A percentile compares a stretch with the other conserved stretches of the same genome.
phyloP scores from a whole-genome alignment of 1,284 basidiomycete species.

The Fomitopsis pinicola region DNA sequence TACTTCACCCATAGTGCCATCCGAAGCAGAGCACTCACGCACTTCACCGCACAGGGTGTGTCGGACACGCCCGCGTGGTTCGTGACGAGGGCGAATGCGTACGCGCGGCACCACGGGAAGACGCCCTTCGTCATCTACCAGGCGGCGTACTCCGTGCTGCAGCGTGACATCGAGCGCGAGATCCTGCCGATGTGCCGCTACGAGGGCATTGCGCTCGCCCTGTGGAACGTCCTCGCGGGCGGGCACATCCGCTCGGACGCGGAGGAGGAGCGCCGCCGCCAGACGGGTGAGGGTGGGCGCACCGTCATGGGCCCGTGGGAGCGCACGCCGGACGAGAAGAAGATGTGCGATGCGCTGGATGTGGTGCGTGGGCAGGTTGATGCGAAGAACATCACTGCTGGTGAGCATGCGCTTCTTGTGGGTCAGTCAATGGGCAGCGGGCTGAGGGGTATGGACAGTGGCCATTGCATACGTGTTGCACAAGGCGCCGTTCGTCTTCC shows the following conservation, averaged over 20 bases:
- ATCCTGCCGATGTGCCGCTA: constrained; percentile 48
- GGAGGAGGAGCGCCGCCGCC: constrained; percentile 35
- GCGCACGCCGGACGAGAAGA: constrained; percentile 34
- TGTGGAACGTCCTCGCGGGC: constrained; percentile 45
- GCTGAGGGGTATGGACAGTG: constrained; percentile 18
- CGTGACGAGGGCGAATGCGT: constrained; percentile 48
- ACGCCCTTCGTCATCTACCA: constrained; percentile 57
- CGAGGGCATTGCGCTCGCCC: constrained; percentile 38
- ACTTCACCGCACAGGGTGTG: constrained; percentile 21
- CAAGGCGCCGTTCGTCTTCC: constrained; percentile 7
- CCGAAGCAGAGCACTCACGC: neutral
- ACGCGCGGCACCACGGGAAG: constrained; percentile 42
- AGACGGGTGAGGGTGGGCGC: constrained; percentile 35
- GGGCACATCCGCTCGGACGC: constrained; percentile 44
- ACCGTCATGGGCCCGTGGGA: constrained; percentile 30
- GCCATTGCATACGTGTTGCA: constrained; percentile 37
- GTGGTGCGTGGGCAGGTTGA: constrained; percentile 40
- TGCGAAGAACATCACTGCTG: constrained; percentile 32
- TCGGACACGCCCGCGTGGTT: constrained; percentile 53
- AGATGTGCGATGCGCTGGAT: constrained; percentile 36
- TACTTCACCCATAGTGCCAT: neutral
- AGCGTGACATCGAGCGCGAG: constrained; percentile 54
- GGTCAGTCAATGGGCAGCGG: neutral
- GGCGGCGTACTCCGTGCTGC: constrained; percentile 46
- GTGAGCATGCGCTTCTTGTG: constrained; percentile 16